A percentile compares a stretch with the other conserved stretches of the same genome.
phyloP scores from a whole-genome alignment of 2,329 filamentous ascomycete genomes.

The Exophiala dermatitidis region DNA sequence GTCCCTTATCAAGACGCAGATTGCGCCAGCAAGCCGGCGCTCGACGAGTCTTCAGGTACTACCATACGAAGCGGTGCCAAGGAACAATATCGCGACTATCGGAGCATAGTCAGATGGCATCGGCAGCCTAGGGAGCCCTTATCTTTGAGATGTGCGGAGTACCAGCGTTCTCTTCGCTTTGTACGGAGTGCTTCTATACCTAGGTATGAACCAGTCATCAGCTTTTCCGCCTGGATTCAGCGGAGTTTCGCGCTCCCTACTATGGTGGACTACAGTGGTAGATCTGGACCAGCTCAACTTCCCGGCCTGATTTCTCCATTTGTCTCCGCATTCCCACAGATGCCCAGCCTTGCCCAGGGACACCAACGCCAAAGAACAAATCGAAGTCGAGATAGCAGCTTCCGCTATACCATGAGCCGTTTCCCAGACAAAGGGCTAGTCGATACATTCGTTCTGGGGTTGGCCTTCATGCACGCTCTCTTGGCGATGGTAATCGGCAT shows the following conservation, averaged over 20 bases:
- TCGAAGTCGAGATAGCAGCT: background rate
- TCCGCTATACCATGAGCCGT: background rate
- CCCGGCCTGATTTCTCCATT: background rate
- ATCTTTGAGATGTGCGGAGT: background rate
- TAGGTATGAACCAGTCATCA: background rate
- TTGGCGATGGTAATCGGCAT: background rate
- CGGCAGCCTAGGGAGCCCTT: background rate
- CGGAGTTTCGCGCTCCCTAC: background rate
- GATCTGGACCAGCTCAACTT: too few relatives aligned
- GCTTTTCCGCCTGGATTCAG: background rate
- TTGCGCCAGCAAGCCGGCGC: background rate
- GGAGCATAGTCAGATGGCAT: too few relatives aligned
- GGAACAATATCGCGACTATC: too few relatives aligned
- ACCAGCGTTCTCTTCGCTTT: background rate
- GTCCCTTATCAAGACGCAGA: background rate
- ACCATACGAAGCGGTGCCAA: too few relatives aligned
- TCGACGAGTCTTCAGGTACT: too few relatives aligned
- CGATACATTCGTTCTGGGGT: background rate
- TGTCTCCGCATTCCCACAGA: slow-evolving; percentile 1
- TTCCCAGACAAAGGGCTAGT: background rate
- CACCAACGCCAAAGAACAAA: background rate
- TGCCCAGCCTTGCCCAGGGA: slow-evolving; percentile 10
- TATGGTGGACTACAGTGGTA: too few relatives aligned
- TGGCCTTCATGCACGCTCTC: background rate
- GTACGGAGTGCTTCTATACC: background rate